Evolutionary conservation across 2,329 filamentous ascomycete genomes (phyloP), one percentile per base, ranked within the genome.

Genomic region (Ceratocystis eucalypticola): DNA sequence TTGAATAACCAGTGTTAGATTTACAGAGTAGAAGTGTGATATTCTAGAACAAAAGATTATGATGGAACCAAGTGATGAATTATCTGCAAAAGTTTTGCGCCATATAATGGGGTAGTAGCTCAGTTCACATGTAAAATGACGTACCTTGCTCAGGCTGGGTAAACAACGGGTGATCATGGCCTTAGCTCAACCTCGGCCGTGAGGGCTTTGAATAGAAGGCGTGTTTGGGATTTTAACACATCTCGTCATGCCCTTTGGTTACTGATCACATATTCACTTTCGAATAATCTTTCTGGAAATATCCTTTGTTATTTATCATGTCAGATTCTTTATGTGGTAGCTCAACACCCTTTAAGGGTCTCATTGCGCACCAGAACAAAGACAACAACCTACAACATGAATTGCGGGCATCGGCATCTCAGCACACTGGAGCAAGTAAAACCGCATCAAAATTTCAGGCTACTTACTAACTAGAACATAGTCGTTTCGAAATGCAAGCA

Each of bases 271-370:
- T 37, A 30, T 59, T 8, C 30, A n/a, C 30, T 10, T 20, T 30
- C 10, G 3, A 22, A 59, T n/a, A 33, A 37, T 7, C 1, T 41
- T 41, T 59, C 55, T 37, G 17, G 7, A 33, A 2, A 59, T 37
- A 28, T 10, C 20, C 20, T 28, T 20, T 46, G 59, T 22, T 53
- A 59, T n/a, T 22, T 41, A 46, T n/a, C 20, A 79, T 79, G 77
- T 73, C 76, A 46, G 76, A 78, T 64, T 73, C 73, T 66, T 76
- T 76, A 8, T 79, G 77, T 69, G 76, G 76, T 68, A 77, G 76
- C 44, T 73, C 74, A 1, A 76, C 75, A 62, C 76, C 77, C 45
- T 78, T 79, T 66, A 79, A 79, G 72, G 75, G 73, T 12, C 73
- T 79, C 53, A 70, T 76, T 22, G 76, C 78, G 7, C 76, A 78